Conservation (phyloP, 83 land plant species). For the Isoetes engelmannii region DNA sequence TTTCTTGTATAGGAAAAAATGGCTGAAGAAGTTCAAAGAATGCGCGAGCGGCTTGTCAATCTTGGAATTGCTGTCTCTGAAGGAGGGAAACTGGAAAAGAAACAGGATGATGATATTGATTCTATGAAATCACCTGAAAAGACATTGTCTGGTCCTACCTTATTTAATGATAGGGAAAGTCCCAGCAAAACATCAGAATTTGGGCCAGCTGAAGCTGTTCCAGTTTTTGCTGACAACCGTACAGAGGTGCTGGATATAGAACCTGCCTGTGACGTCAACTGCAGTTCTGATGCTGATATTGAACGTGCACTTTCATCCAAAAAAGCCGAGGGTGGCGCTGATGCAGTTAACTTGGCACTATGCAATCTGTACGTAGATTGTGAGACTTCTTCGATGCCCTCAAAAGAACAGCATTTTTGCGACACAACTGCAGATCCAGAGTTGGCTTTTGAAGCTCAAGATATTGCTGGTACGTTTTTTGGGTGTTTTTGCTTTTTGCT, state of each 20-base stretch:
- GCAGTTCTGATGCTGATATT: conserved; percentile 23
- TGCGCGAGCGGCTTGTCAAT: conserved; percentile 33
- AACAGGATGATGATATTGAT: conserved; percentile 14
- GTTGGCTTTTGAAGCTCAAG: conserved; percentile 14
- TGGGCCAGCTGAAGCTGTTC: conserved; percentile 12
- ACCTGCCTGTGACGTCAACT: conserved; percentile 12
- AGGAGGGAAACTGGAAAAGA: conserved; percentile 14
- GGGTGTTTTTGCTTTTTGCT: not conserved
- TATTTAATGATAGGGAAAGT: conserved; percentile 8
- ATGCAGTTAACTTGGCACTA: not conserved
- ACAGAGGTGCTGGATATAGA: conserved; percentile 8
- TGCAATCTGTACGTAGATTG: not conserved
- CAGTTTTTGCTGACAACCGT: not conserved
- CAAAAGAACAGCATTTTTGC: not conserved
- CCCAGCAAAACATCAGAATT: conserved; percentile 23
- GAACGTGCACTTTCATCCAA: conserved; percentile 18
- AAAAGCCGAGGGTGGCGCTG: not conserved
- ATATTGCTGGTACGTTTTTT: conserved; percentile 9
- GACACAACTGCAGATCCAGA: too few species aligned
- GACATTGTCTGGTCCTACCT: not conserved
- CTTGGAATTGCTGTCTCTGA: conserved; percentile 30
- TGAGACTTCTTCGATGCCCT: conserved; percentile 16
- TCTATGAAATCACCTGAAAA: not conserved
- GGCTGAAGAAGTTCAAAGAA: conserved; percentile 32
- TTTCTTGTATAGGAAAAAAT: conserved; percentile 30